phyloP scores from a whole-genome alignment of 1,284 basidiomycete genomes.

The Pyrrhoderma noxium region DNA sequence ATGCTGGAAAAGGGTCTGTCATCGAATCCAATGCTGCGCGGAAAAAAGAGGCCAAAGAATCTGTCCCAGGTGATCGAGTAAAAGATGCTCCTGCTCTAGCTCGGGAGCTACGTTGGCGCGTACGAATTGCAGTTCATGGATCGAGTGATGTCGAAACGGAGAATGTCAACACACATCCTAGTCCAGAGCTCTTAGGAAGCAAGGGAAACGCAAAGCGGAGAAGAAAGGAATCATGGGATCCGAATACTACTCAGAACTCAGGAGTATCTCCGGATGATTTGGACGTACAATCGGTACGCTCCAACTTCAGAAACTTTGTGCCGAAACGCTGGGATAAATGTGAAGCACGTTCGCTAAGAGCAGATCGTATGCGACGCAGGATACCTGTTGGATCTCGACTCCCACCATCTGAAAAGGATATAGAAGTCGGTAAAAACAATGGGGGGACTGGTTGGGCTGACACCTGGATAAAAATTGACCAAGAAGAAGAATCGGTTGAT shows the following conservation, averaged over 20 bases:
- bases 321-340: constrained; percentile 58
- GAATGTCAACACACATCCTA: constrained; percentile 15
- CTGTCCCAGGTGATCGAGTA: constrained; percentile 72
- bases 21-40: constrained; percentile 17
- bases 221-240: constrained; percentile 8
- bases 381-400: constrained; percentile 28
- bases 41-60: constrained; percentile 69
- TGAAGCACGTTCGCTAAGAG: constrained; percentile 35
- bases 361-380: constrained; percentile 26
- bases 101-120: constrained; percentile 76
- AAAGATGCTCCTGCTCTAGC: constrained; percentile 74
- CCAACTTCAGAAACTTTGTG: constrained; percentile 54
- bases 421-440: background rate
- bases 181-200: constrained; percentile 4
- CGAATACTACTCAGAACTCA: background rate
- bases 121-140: constrained; percentile 56
- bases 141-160: constrained; percentile 60
- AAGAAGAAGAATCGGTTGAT: background rate
- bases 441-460: constrained; percentile 12
- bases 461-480: constrained; percentile 6
- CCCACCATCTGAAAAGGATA: constrained; percentile 21
- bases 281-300: background rate
- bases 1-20: too few relatives aligned
- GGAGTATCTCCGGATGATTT: background rate
- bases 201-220: background rate